phyloP scores from a whole-genome alignment of 306 rosid species.

The Adenanthera pavonina region DNA sequence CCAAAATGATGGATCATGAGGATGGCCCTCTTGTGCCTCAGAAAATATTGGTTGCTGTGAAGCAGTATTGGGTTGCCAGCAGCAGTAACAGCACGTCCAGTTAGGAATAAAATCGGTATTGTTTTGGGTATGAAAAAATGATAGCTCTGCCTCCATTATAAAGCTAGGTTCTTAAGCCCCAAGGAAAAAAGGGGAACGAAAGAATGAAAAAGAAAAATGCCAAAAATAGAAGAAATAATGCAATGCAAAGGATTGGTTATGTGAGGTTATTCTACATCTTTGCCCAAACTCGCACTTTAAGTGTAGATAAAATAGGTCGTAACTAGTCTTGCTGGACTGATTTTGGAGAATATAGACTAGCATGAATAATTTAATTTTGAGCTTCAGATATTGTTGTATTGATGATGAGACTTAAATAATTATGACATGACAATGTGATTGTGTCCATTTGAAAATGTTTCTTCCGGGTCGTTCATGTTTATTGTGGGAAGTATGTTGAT shows the following conservation, averaged over 20 bases:
- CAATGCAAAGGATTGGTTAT: constrained; percentile 41
- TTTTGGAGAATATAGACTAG: constrained; percentile 40
- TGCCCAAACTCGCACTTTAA: constrained; percentile 38
- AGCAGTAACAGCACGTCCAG: constrained; percentile 55
- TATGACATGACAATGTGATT: constrained; percentile 24
- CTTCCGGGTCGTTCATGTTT: background rate
- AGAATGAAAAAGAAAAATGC: background rate
- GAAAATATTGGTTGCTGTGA: constrained; percentile 80
- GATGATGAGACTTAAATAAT: constrained; percentile 32
- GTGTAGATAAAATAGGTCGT: constrained; percentile 49
- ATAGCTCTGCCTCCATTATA: constrained; percentile 11
- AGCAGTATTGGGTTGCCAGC: constrained; percentile 80
- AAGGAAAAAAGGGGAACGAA: constrained; percentile 33
- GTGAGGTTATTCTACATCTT: constrained; percentile 50
- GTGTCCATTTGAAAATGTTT: background rate
- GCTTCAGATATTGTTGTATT: constrained; percentile 24
- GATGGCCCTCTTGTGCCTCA: constrained; percentile 88
- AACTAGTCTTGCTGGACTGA: constrained; percentile 38
- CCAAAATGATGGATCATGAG: constrained; percentile 90
- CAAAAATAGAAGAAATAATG: constrained; percentile 15
- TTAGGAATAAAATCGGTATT: constrained; percentile 27
- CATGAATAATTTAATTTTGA: constrained; percentile 42
- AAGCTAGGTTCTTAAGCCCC: constrained; percentile 32
- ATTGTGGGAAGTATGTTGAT: background rate
- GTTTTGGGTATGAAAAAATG: constrained; percentile 1